phyloP scores from a whole-genome alignment of 2,329 filamentous ascomycete species.

The Trichoderma koningiopsis region DNA sequence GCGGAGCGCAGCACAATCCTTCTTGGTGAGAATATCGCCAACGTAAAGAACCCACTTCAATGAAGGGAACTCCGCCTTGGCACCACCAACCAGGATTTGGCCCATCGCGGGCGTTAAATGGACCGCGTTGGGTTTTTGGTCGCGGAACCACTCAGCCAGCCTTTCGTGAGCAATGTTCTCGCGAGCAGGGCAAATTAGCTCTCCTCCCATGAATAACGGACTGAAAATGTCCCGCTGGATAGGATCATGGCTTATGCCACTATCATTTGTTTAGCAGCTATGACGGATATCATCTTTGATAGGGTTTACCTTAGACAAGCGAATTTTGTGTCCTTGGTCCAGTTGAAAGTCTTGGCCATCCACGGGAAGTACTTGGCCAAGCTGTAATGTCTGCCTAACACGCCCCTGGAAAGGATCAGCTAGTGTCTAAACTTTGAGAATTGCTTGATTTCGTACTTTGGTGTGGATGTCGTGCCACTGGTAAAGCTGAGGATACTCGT shows the following conservation, averaged over 20 bases:
- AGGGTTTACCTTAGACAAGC: conserved; percentile 13
- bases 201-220: conserved; percentile 81
- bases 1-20: conserved; percentile 77
- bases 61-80: conserved; percentile 72
- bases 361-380: conserved; percentile 86
- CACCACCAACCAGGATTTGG: conserved; percentile 87
- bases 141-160: conserved; percentile 84
- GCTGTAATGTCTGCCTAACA: conserved; percentile 83
- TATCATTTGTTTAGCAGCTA: conserved; percentile 24
- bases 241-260: conserved; percentile 67
- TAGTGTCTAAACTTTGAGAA: neutral
- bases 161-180: conserved; percentile 86
- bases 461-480: conserved; percentile 37
- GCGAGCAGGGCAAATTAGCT: conserved; percentile 74
- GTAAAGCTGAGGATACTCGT: conserved; percentile 62
- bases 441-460: conserved; percentile 61
- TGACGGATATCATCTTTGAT: neutral
- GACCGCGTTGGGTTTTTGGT: conserved; percentile 73
- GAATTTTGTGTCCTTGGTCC: conserved; percentile 4
- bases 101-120: conserved; percentile 97
- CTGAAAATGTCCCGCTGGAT: conserved; percentile 78
- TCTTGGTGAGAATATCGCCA: conserved; percentile 83
- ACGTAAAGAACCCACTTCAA: conserved; percentile 85
- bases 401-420: conserved; percentile 50
- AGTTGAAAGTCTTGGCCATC: conserved; percentile 64